phyloP scores from a whole-genome alignment of 441 rosid genomes.

The Eruca vesicaria region DNA sequence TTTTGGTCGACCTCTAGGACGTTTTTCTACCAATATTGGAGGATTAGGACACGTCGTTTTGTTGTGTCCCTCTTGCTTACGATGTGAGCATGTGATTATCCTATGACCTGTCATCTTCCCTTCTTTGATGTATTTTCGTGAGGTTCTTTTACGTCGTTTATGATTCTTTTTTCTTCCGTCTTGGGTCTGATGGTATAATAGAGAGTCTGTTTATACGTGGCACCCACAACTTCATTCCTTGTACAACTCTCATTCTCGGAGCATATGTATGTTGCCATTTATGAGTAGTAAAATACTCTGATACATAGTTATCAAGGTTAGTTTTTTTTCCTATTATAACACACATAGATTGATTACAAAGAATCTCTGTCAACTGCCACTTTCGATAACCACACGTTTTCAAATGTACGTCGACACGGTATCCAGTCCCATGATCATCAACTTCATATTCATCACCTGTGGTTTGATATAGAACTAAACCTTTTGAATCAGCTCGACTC shows the following conservation, averaged over 20 bases:
- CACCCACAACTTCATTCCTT: neutral
- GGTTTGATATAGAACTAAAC: neutral
- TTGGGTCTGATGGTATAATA: neutral
- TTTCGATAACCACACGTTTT: neutral
- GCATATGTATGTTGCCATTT: neutral
- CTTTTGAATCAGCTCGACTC: neutral
- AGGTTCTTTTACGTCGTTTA: neutral
- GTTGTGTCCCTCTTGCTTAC: neutral
- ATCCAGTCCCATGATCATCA: neutral
- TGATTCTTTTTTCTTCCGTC: neutral
- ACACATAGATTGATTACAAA: neutral
- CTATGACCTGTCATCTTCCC: neutral
- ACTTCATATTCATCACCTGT: too few relatives aligned
- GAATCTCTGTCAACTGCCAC: neutral
- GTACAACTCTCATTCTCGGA: neutral
- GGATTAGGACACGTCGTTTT: too few relatives aligned
- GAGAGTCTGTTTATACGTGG: neutral
- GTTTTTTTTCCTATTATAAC: neutral
- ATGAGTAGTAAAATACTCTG: neutral
- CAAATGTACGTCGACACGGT: neutral
- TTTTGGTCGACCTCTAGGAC: neutral
- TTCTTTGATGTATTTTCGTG: neutral
- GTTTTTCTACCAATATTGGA: neutral
- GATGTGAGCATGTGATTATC: neutral
- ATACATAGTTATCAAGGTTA: neutral